Percentiles rank a stretch among this genome's conserved stretches.
These are phyloP conservation scores for Blastobotrys capitulatus DNA, from an alignment of 1,139 yeast genomes.

Conservation along the genomic window DNA sequence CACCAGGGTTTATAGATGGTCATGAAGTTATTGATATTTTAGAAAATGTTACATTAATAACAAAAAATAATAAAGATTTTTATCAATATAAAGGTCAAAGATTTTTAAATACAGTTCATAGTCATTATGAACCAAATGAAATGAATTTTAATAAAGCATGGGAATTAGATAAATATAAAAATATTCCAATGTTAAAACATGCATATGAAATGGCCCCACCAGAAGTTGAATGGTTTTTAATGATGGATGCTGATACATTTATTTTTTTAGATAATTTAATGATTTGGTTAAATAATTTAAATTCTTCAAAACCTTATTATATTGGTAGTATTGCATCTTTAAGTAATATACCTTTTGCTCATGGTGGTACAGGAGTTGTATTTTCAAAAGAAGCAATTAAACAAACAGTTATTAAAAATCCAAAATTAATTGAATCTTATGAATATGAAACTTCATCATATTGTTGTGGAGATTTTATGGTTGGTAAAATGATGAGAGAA, in stretches of 20 bases:
- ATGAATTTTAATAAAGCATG: constrained; percentile 28
- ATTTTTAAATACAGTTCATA: constrained; percentile 23
- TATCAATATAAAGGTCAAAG: constrained; percentile 27
- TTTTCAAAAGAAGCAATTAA: constrained; percentile 31
- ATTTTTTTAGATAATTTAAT: constrained; percentile 29
- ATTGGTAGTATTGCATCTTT: constrained; percentile 28
- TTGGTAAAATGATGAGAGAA: constrained; percentile 26
- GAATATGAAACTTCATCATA: constrained; percentile 24
- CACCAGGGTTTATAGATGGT: constrained; percentile 3
- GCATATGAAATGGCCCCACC: constrained; percentile 30
- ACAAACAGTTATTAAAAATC: constrained; percentile 24
- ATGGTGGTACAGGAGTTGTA: constrained; percentile 37
- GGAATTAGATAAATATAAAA: constrained; percentile 36
- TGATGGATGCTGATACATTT: constrained; percentile 36
- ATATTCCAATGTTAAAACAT: constrained; percentile 36
- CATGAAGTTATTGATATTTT: constrained; percentile 31
- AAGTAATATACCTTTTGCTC: constrained; percentile 30
- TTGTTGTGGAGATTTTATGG: constrained; percentile 35
- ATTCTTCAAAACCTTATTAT: constrained; percentile 27
- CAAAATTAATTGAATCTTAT: constrained; percentile 24
- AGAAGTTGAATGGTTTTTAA: constrained; percentile 33
- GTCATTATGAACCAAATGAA: constrained; percentile 21
- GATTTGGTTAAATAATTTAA: constrained; percentile 22
- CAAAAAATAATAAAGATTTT: constrained; percentile 22
- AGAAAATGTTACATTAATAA: constrained; percentile 20